Conservation (phyloP, 129 eudicot species). For the Ambrosia artemisiifolia region DNA sequence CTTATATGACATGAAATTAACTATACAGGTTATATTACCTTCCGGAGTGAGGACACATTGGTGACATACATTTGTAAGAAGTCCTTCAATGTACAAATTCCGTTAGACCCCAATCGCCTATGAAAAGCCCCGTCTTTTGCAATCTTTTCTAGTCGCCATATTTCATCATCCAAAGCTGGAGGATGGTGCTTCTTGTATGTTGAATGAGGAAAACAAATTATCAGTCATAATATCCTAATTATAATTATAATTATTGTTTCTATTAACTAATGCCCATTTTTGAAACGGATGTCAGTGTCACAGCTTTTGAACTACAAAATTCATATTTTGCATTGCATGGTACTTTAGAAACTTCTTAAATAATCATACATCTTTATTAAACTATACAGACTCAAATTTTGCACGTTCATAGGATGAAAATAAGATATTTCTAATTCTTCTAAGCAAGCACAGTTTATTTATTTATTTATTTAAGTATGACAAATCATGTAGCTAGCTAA, state of each 20-base stretch:
- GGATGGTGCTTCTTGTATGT: slow-evolving; percentile 76
- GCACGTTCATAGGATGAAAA: too few relatives aligned
- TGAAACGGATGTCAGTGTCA: background rate
- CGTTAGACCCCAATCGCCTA: slow-evolving; percentile 26
- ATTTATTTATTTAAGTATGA: too few relatives aligned
- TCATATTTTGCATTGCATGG: background rate
- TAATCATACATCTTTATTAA: background rate
- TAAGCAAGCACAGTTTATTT: background rate
- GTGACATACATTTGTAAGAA: slow-evolving; percentile 46
- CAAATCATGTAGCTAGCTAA: too few relatives aligned
- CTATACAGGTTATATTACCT: slow-evolving; percentile 34
- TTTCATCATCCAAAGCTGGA: slow-evolving; percentile 56
- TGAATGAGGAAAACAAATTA: slow-evolving; percentile 20
- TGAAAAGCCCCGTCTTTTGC: slow-evolving; percentile 72
- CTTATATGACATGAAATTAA: background rate
- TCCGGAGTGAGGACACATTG: slow-evolving; percentile 37
- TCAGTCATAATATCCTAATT: too few relatives aligned
- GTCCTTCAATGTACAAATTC: slow-evolving; percentile 46
- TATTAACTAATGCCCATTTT: background rate
- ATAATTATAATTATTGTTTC: background rate
- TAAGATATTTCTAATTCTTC: background rate
- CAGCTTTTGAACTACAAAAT: background rate
- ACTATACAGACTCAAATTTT: background rate
- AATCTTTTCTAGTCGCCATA: slow-evolving; percentile 79
- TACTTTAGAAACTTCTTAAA: background rate